phyloP scores from a whole-genome alignment of 176 grass and related monocot species.

The Cenchrus fungigraminus region DNA sequence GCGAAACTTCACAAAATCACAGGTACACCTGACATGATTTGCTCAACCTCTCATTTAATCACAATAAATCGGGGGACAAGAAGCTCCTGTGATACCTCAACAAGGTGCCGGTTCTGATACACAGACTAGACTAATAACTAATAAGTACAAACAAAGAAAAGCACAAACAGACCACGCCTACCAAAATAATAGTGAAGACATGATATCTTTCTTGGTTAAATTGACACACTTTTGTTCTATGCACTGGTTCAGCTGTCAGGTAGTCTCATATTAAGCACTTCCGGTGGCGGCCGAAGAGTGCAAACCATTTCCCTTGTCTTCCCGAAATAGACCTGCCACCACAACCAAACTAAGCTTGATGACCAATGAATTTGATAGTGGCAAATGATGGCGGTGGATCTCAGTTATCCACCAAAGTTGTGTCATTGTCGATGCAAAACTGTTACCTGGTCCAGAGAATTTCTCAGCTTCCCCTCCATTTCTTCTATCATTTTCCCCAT shows the following conservation, averaged over 20 bases:
- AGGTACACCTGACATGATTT: background rate
- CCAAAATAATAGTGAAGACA: background rate
- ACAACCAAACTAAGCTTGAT: background rate
- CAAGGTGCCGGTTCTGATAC: background rate
- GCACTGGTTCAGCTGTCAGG: constrained; percentile 64
- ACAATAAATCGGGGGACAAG: background rate
- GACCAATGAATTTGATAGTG: constrained; percentile 17
- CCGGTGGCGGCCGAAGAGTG: constrained; percentile 74
- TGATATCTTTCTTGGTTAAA: constrained; percentile 20
- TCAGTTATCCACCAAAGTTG: background rate
- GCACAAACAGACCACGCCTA: constrained; percentile 11
- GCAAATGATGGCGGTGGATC: background rate
- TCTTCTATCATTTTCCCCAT: constrained; percentile 99
- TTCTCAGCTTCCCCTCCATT: constrained; percentile 97
- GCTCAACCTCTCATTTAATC: constrained; percentile 20
- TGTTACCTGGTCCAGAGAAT: constrained; percentile 89
- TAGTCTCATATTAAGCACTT: constrained; percentile 72
- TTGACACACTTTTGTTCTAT: constrained; percentile 16
- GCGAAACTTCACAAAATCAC: background rate
- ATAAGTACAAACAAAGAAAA: constrained; percentile 20
- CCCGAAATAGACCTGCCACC: constrained; percentile 87
- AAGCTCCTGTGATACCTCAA: constrained; percentile 36
- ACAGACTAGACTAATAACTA: constrained; percentile 24
- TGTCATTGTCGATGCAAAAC: background rate
- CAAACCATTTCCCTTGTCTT: constrained; percentile 98